Conservation (phyloP, 2,329 filamentous ascomycete species). For the Macroventuria anomochaeta region DNA sequence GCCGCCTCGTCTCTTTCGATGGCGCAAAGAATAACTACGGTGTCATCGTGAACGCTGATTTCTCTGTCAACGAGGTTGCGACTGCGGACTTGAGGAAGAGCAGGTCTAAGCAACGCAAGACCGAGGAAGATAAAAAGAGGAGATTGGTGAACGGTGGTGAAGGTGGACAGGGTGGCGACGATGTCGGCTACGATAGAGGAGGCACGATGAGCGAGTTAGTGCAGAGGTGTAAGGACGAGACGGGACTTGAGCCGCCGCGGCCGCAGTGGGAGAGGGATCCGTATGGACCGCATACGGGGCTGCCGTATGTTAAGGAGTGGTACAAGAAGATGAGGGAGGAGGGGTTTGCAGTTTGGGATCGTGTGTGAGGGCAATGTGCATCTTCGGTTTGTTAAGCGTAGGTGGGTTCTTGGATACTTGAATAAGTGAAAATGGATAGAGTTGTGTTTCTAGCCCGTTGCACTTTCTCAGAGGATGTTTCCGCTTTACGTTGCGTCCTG, state of each 20-base stretch:
- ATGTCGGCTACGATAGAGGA: conserved; percentile 53
- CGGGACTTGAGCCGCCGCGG: conserved; percentile 51
- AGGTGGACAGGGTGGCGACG: not conserved
- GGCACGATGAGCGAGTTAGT: conserved; percentile 51
- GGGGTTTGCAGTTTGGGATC: conserved; percentile 33
- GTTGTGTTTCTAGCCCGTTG: no score
- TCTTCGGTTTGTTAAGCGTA: no score
- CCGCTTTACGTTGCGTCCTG: no score
- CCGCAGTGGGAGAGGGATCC: conserved; percentile 55
- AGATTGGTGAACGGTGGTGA: not conserved
- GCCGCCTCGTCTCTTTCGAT: conserved; percentile 52
- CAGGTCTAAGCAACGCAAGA: conserved; percentile 37
- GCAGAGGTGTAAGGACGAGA: conserved; percentile 50
- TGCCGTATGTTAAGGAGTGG: conserved; percentile 55
- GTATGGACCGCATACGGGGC: conserved; percentile 55
- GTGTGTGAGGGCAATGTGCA: not conserved
- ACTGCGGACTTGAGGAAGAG: conserved; percentile 47
- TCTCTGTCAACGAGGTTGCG: conserved; percentile 45
- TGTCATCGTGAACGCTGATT: conserved; percentile 52
- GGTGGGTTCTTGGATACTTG: no score
- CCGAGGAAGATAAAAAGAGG: not conserved
- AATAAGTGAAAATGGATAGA: no score
- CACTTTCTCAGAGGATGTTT: no score
- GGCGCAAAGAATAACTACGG: conserved; percentile 56
- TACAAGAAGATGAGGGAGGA: conserved; percentile 48